These are phyloP conservation scores for Coemansia sp. DNA, from an alignment of 371 early-diverging fungal genomes.

Conservation along the genomic window DNA sequence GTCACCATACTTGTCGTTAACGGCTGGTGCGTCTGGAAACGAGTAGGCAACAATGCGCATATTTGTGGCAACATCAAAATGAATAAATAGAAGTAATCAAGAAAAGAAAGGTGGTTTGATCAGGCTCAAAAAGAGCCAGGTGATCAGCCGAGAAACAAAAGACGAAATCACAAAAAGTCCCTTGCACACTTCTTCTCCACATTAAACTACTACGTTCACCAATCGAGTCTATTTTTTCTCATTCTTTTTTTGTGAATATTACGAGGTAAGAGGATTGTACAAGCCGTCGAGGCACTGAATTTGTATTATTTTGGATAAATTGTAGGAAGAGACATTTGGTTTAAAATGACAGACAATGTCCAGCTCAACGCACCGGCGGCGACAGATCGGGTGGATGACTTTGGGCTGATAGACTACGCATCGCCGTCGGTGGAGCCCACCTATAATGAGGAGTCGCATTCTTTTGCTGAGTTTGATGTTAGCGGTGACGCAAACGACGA, in stretches of 20 bases:
- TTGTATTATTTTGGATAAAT: not conserved
- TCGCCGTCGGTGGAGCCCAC: conserved; percentile 9
- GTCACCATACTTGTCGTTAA: not conserved
- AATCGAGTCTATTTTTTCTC: too few relatives aligned
- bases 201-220: too few relatives aligned
- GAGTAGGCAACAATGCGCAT: not conserved
- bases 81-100: not conserved
- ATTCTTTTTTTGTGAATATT: too few relatives aligned
- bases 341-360: not conserved
- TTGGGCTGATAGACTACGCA: conserved; percentile 47
- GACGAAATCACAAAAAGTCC: too few relatives aligned
- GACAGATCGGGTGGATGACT: conserved; percentile 21
- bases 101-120: not conserved
- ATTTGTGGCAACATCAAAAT: not conserved
- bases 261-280: too few relatives aligned
- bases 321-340: not conserved
- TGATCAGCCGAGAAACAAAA: too few relatives aligned
- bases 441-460: not conserved
- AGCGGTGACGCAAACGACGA: conserved; percentile 3
- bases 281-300: not conserved
- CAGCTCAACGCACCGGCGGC: not conserved
- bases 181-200: too few relatives aligned
- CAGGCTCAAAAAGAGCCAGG: too few relatives aligned
- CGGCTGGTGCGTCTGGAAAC: not conserved
- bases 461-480: not conserved